Evolutionary conservation across 1,284 basidiomycete genomes (phyloP).

Genomic region (Rhodotorula sp.): DNA sequence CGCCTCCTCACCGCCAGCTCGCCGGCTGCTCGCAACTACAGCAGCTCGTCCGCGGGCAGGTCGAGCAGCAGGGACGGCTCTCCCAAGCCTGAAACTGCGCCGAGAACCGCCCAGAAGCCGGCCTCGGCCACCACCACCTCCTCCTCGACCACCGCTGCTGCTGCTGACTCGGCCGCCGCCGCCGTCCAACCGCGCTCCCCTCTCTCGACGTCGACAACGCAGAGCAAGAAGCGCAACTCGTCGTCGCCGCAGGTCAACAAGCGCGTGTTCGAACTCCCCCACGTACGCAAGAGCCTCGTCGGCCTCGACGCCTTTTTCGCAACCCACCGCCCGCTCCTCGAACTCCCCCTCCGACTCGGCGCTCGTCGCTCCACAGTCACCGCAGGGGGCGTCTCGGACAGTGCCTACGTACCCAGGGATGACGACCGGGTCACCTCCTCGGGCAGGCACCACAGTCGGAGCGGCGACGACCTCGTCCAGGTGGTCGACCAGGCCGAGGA

Average conservation of each 20-base stretch:
- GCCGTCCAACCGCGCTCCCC: not conserved
- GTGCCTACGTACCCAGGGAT: not conserved
- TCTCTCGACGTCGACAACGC: not conserved
- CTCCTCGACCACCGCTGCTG: not conserved
- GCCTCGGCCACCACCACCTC: not conserved
- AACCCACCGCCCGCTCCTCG: constrained; percentile 37
- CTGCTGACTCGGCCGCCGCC: not conserved
- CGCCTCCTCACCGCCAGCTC: not conserved
- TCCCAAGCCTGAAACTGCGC: not conserved
- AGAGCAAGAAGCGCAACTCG: not conserved
- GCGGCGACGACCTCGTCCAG: constrained; percentile 19
- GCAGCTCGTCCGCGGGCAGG: constrained; percentile 5
- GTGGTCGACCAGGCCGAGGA: constrained; percentile 36
- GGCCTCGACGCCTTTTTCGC: constrained; percentile 39
- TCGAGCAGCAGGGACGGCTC: constrained; percentile 8
- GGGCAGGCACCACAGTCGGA: not conserved
- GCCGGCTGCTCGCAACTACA: not conserved
- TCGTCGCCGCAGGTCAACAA: not conserved
- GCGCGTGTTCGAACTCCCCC: constrained; percentile 30
- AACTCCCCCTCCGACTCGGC: constrained; percentile 34
- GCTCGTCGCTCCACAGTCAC: constrained; percentile 18
- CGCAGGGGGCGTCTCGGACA: not conserved
- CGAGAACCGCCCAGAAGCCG: not conserved
- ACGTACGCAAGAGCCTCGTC: constrained; percentile 32
- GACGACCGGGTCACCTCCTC: not conserved